These are phyloP conservation scores for Colletotrichum tropicicola DNA, from an alignment of 2,329 filamentous ascomycete genomes.

Conservation along the genomic window DNA sequence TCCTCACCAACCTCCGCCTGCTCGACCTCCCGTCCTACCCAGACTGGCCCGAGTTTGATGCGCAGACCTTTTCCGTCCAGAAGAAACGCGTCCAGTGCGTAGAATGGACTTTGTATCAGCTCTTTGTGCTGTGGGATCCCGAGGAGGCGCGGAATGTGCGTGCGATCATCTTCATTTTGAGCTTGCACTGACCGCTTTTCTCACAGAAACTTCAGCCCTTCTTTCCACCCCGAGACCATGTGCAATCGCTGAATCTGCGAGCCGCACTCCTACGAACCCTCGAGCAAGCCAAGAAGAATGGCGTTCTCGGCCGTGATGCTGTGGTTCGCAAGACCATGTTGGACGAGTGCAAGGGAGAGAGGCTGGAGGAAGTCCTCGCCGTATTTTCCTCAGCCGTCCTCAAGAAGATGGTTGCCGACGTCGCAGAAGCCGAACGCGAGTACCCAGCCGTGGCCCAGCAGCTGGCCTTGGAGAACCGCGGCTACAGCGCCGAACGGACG, in stretches of 20 bases:
- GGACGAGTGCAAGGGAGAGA: slow-evolving; percentile 93
- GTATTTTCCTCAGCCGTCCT: slow-evolving; percentile 86
- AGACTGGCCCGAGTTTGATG: slow-evolving; percentile 83
- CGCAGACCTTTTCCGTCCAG: slow-evolving; percentile 79
- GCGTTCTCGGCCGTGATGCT: slow-evolving; percentile 79
- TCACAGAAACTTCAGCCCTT: slow-evolving; percentile 84
- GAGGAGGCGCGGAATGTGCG: slow-evolving; percentile 77
- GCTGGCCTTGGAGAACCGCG: slow-evolving; percentile 67
- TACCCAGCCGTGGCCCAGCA: slow-evolving; percentile 59
- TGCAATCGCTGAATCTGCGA: slow-evolving; percentile 91
- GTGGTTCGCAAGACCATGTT: slow-evolving; percentile 93
- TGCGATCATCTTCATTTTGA: background rate
- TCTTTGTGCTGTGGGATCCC: slow-evolving; percentile 86
- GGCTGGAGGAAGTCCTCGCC: slow-evolving; percentile 86
- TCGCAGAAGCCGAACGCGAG: slow-evolving; percentile 45
- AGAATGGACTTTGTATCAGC: slow-evolving; percentile 90
- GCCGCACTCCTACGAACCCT: slow-evolving; percentile 83
- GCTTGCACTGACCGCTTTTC: background rate
- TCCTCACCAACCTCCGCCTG: slow-evolving; percentile 85
- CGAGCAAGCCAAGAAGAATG: slow-evolving; percentile 88
- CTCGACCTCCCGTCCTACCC: slow-evolving; percentile 78
- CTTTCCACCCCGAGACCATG: slow-evolving; percentile 88
- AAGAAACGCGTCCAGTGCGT: slow-evolving; percentile 84
- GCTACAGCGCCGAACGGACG: slow-evolving; percentile 62
- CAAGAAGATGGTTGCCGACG: slow-evolving; percentile 68